Base-by-base conservation (phyloP, 495 filamentous ascomycete genomes). In the Penicillium atrosanguineum region DNA sequence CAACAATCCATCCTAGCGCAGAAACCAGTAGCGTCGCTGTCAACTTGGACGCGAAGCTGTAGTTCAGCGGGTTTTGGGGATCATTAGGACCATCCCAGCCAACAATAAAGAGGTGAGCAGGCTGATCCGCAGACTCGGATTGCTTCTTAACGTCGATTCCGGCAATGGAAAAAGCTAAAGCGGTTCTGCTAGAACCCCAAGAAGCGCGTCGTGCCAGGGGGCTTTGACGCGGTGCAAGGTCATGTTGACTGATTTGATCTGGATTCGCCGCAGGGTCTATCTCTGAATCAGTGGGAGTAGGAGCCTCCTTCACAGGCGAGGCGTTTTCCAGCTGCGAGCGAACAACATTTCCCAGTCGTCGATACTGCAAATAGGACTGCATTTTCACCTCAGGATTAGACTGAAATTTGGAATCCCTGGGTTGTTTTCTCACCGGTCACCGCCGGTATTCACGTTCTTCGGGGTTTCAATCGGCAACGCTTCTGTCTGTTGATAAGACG, bases 31-130 rank as follows among this genome's bases (percentile, higher is more conserved):
- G 3, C 1, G 78, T 80, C 12, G 81, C 71, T 7, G 63, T 52
- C 9, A 77, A 52, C 3, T 75, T 67, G 0, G 60, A 69, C 1
- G 56, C 28, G 18, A 71, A 61, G 21, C 64, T 69, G 72, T 75
- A 86, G 57, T 86, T 85, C 26, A 76, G 78, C 20, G 83, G 84
- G 53, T 83, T 78, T 28, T 79, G 62, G 0, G 74, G 69, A 55
- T 86, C 83, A 46, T 80, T 64, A 6, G 75, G 72, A 15, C 70
- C 65, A 39, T 83, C 77, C 69, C 77, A 87, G 16, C 76, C 76
- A 3, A 87, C 83, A 0, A 86, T 73, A 50, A 85, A 86, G 18
- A 60, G 16, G 15, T 53, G 48, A 20, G 37, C 39, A 0, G 45
- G 44, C 19, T 11, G 57, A 49, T 21, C 65, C 53, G 20, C 60